These are phyloP conservation scores for Colletotrichum salicis DNA, from an alignment of 2,329 filamentous ascomycete species.

Conservation along the genomic window DNA sequence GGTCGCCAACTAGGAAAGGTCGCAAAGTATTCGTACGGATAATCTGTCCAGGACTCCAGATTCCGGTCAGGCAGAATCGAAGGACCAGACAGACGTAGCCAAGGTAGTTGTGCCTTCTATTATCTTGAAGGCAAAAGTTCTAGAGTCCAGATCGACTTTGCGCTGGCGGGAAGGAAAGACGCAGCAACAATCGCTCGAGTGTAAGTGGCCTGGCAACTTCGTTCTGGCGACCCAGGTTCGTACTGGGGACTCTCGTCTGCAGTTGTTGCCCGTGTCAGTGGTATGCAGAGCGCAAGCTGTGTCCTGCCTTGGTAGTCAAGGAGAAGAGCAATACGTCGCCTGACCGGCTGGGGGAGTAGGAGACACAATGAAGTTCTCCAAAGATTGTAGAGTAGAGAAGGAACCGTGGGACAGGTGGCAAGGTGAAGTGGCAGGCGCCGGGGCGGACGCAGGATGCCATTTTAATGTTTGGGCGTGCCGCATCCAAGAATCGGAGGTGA, in stretches of 20 bases:
- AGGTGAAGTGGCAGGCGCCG: neutral
- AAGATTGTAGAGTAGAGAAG: neutral
- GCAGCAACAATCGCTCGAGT: neutral
- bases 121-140: neutral
- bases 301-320: constrained; percentile 24
- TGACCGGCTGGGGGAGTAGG: neutral
- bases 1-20: neutral
- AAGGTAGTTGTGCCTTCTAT: neutral
- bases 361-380: neutral
- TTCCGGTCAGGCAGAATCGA: neutral
- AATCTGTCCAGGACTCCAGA: neutral
- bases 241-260: neutral
- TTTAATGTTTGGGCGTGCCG: constrained; percentile 12
- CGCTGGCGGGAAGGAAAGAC: neutral
- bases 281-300: constrained; percentile 17
- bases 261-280: neutral
- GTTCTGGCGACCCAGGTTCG: neutral
- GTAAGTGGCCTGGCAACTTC: neutral
- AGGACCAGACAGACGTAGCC: neutral
- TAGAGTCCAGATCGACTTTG: neutral
- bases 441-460: constrained; percentile 21
- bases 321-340: constrained; percentile 20
- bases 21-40: too few species aligned
- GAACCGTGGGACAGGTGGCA: neutral
- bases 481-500: neutral